A percentile compares a stretch with the other conserved stretches of the same genome.
Conservation (phyloP, 2,329 filamentous ascomycete genomes). For the Macrophomina tecta region DNA sequence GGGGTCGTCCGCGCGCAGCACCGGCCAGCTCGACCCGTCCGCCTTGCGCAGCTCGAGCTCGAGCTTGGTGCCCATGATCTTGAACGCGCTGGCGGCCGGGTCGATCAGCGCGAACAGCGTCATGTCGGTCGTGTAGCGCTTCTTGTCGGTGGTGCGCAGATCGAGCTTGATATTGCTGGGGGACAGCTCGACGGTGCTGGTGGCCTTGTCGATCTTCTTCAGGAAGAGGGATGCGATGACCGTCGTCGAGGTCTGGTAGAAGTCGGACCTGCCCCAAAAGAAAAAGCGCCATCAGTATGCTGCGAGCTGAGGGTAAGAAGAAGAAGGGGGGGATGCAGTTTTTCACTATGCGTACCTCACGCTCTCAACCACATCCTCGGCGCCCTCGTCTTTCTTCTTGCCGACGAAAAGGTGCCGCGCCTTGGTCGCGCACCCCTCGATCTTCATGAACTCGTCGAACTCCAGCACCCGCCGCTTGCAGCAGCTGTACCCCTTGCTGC, state of each 20-base stretch:
- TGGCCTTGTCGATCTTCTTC: slow-evolving; percentile 92
- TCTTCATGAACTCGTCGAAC: slow-evolving; percentile 97
- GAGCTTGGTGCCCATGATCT: slow-evolving; percentile 86
- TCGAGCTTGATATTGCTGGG: slow-evolving; percentile 72
- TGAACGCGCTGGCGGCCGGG: slow-evolving; percentile 74
- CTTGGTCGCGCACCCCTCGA: slow-evolving; percentile 87
- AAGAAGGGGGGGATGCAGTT: neutral
- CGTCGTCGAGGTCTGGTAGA: slow-evolving; percentile 86
- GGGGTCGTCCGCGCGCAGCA: slow-evolving; percentile 78
- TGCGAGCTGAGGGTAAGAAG: neutral
- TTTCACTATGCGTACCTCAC: slow-evolving; percentile 65
- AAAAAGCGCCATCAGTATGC: no score
- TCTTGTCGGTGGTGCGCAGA: slow-evolving; percentile 83
- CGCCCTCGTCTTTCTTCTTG: slow-evolving; percentile 63
- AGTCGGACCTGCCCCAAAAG: slow-evolving; percentile 70
- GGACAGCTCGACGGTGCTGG: slow-evolving; percentile 73
- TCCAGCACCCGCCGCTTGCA: slow-evolving; percentile 95
- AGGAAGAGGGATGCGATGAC: slow-evolving; percentile 93
- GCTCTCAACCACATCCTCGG: slow-evolving; percentile 77
- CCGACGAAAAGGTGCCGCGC: slow-evolving; percentile 83
- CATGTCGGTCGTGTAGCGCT: slow-evolving; percentile 77
- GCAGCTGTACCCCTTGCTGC: slow-evolving; percentile 96
- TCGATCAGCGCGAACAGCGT: slow-evolving; percentile 81
- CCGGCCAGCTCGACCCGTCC: slow-evolving; percentile 82
- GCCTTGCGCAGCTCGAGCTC: slow-evolving; percentile 78